phyloP scores from a whole-genome alignment of 768 basidiomycete genomes.

The Nevesoporus exiguus region DNA sequence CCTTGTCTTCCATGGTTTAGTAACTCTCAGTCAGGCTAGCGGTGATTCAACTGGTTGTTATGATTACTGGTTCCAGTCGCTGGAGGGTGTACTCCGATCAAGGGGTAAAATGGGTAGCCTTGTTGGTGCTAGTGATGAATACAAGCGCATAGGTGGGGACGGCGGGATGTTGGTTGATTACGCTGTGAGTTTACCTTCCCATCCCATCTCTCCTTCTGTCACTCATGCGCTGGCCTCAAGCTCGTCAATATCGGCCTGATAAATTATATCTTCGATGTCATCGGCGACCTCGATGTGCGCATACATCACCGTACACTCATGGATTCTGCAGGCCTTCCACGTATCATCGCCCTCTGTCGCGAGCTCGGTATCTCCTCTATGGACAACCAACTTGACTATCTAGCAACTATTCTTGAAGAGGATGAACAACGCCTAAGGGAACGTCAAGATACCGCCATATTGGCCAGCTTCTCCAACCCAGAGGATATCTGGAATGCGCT shows the following conservation, averaged over 20 bases:
- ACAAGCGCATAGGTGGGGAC: conserved; percentile 61
- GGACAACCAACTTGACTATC: conserved; percentile 59
- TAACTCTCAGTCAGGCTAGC: conserved; percentile 66
- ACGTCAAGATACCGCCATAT: conserved; percentile 69
- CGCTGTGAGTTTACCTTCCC: conserved; percentile 52
- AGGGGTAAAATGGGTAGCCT: conserved; percentile 93
- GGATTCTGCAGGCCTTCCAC: conserved; percentile 79
- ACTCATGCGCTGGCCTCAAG: conserved; percentile 19
- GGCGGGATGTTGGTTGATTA: conserved; percentile 79
- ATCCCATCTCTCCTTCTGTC: background rate
- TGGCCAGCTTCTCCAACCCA: conserved; percentile 74
- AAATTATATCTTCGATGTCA: conserved; percentile 56
- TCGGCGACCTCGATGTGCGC: conserved; percentile 80
- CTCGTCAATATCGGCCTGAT: conserved; percentile 67
- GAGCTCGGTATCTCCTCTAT: conserved; percentile 61
- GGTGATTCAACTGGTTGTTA: conserved; percentile 58
- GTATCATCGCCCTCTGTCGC: conserved; percentile 67
- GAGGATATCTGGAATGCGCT: conserved; percentile 87
- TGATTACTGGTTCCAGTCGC: conserved; percentile 85
- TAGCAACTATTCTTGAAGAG: conserved; percentile 62
- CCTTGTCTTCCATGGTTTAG: conserved; percentile 73
- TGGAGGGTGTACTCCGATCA: conserved; percentile 73
- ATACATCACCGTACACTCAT: conserved; percentile 86
- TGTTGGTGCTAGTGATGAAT: conserved; percentile 93
- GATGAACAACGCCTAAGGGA: conserved; percentile 74